phyloP scores from a whole-genome alignment of 1,139 yeast genomes.

The Komagataea norvegica region DNA sequence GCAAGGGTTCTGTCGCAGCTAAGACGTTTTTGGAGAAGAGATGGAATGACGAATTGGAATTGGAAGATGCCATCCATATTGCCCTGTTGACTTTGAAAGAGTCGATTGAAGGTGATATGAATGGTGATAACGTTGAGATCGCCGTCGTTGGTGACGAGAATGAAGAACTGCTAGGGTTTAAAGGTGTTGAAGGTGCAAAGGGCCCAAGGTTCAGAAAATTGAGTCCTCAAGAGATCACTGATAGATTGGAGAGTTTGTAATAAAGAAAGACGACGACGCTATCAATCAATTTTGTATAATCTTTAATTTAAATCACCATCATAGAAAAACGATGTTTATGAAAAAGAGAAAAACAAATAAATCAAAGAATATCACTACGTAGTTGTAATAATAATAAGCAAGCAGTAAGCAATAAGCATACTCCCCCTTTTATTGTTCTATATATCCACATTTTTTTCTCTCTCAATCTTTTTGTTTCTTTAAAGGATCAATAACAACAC shows the following conservation, averaged over 20 bases:
- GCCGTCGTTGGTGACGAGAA: conserved; percentile 83
- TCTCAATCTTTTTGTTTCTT: conserved; percentile 41
- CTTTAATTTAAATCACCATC: neutral
- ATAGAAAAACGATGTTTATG: neutral
- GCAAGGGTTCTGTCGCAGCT: conserved; percentile 90
- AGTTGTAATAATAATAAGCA: too few relatives aligned
- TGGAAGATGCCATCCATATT: conserved; percentile 97
- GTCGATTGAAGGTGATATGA: conserved; percentile 96
- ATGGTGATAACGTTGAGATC: conserved; percentile 93
- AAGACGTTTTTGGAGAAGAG: conserved; percentile 96
- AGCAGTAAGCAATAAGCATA: too few relatives aligned
- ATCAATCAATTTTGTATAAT: too few relatives aligned
- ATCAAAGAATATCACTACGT: neutral
- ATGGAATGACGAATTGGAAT: conserved; percentile 94
- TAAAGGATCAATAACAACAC: conserved; percentile 86
- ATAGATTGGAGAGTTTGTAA: conserved; percentile 86
- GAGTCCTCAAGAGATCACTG: conserved; percentile 87
- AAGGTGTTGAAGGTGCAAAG: conserved; percentile 65
- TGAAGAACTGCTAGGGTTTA: conserved; percentile 75
- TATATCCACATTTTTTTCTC: conserved; percentile 1
- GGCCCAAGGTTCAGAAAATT: conserved; percentile 91
- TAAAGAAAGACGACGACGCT: too few relatives aligned
- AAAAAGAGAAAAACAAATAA: neutral
- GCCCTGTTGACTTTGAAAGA: conserved; percentile 92
- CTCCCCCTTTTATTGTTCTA: neutral